Evolutionary conservation across 805 yeast species (phyloP), one percentile per base, ranked within the genome.

Genomic region (Maudiozyma barnettii): DNA sequence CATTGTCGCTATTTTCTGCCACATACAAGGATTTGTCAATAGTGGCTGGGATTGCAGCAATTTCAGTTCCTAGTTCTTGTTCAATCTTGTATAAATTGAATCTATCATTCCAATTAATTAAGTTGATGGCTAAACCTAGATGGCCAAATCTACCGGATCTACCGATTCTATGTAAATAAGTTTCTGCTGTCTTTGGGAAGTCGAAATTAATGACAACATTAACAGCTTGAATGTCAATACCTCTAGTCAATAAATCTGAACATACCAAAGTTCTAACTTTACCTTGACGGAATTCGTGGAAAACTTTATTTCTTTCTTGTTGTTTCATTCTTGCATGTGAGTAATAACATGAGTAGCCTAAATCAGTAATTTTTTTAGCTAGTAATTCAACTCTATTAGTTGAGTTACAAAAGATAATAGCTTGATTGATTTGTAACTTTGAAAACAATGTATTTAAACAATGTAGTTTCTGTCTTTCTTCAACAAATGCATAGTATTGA

Each of bases 81-180:
- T 93, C 99, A 58, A 93, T 90, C 67, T 86, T 87, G 70, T 89
- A 91, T 61, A 93, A 75, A 63, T 85, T 87, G 70, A 85, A 89
- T 64, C 98, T 80, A 66, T 93, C 99, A 61, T 89, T 82, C 96
- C 97, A 91, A 67, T 90, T 87, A 72, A 93, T 88, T 60, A 93
- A 78, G 71, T 93, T 93, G 63, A 93, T 89, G 30, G 99, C 99
- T 64, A 93, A 77, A 75, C 99, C 99, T 63, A 90, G 79, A 67
- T 93, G 99, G 55, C 99, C 99, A 62, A 87, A 93, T 75, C 99
- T 86, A 57, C 99, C 98, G 7, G 97, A 89, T 75, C 99, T 88
- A 76, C 98, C 98, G 58, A 91, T 93, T 77, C 98, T 85, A 72
- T 93, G 99, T 58, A 93, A 77, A 66, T 93, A 93, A 38, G 98